Base-by-base conservation (phyloP, 306 rosid species). In the Ormosia emarginata region DNA sequence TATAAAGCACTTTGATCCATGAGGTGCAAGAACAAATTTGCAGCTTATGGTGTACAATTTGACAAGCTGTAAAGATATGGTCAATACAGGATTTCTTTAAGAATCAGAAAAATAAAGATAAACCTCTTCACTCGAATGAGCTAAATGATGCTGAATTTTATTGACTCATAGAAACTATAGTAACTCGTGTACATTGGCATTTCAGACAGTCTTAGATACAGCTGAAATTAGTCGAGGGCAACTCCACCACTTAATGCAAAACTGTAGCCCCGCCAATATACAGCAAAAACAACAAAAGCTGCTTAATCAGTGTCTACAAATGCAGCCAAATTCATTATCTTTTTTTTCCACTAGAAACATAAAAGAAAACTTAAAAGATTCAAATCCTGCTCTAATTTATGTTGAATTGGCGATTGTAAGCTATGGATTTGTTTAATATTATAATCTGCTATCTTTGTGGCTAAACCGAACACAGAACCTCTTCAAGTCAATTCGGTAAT, bases 401-500 rank as follows among this genome's bases (percentile, higher is more conserved):
- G 69, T 55, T 55, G 81, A 82, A 76, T 66, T 86, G 75, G 68
- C 79, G 37, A 80, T 71, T 87, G 71, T 63, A 86, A 79, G 24
- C 81, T 86, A 74, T 62, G 36, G 74, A 56, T 71, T 72, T 67
- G 67, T 15, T 24, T 11, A 47, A 55, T 81, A 71, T 44, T 65
- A 18, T 57, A 62, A 71, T 44, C 73, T 73, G 74, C 80, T 81
- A 81, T 55, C 80, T 77, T 62, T 65, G 34, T 30, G 2, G 37
- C 85, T 71, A 73, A 76, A 74, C 74, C 75, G 67, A 79, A 79
- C 49, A 73, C 57, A 62, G 9, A 57, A 79, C 50, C 71, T 61
- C 71, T 68, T 72, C 74, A 74, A 56, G 39, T 24, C 52, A 67
- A 33, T 39, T 77, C 33, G 13, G 59, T 52, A 56, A 58, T 52